Base-by-base conservation (phyloP, 1,139 yeast genomes). In the Sugiyamaella sp. region DNA sequence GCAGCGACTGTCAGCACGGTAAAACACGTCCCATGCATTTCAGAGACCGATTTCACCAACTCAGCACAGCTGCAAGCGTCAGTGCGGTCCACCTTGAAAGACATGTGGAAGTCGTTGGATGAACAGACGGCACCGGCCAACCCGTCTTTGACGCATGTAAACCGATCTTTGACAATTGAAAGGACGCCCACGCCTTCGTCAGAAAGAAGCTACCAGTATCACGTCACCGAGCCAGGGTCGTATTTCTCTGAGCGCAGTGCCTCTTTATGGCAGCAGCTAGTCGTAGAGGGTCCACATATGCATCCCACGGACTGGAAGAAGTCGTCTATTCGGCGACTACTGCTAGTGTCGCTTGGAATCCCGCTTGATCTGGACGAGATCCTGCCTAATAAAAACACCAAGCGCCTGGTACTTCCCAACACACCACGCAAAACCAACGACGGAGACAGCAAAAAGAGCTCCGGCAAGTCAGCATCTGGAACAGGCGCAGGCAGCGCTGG, bases 351-450 rank as follows among this genome's bases (percentile, higher is more conserved):
- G 12, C 69, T 84, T 40, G 86, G 86, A 0, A 76, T 84, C 6
- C 86, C 87, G 0, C 76, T 82, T 39, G 81, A 82, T 59, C 68
- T 81, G 35, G 86, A 82, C 63, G 82, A 80, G 58, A 64, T 80
- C 22, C 61, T 70, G 49, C 75, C 76, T 12, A 61, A 63, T 27
- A 63, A 63, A 32, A 65, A 64, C 43, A 63, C 69, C 8, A 68
- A 66, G 42, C 58, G 66, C 37, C 57, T 71, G 55, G 63, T 67
- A 5, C 60, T 72, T 24, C 69, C 69, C 1, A 54, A 52, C 49
- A 39, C 35, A 10, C 44, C 51, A 3, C 16, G 53, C 2, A 52
- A 42, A 25, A 38, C 25, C 21, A 41, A 22, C 20, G 35, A 42
- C 14, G 35, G 35, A 4, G 45, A 16, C 33, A 42, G 47, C 47